Evolutionary conservation across 495 filamentous ascomycete genomes (phyloP).

Genomic region (Penicillium soppii): DNA sequence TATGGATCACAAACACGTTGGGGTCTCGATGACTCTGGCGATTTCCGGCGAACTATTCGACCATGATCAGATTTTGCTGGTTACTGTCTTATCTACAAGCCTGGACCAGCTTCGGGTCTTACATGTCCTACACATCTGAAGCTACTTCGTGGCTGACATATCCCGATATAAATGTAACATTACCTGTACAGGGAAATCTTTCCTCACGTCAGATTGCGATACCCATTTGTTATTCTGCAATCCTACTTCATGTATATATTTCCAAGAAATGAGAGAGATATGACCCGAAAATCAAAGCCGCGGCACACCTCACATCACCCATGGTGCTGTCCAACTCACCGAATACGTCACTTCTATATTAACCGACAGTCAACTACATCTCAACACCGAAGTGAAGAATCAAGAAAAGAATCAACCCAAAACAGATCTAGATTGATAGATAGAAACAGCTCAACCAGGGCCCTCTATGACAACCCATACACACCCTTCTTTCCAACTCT

Average conservation of each 20-base stretch:
- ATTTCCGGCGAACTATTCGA: too few relatives aligned
- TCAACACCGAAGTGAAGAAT: too few relatives aligned
- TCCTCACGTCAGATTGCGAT: constrained; percentile 4
- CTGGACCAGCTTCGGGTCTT: too few relatives aligned
- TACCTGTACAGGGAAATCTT: constrained; percentile 10
- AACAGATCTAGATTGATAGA: background rate
- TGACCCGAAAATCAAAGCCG: background rate
- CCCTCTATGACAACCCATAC: constrained; percentile 8
- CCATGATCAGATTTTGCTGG: background rate
- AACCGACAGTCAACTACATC: too few relatives aligned
- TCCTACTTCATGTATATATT: constrained; percentile 10
- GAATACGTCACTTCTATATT: too few relatives aligned
- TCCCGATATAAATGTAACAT: constrained; percentile 1
- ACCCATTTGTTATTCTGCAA: background rate
- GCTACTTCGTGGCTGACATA: background rate
- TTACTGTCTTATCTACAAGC: too few relatives aligned
- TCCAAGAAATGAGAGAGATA: background rate
- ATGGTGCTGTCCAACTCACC: too few relatives aligned
- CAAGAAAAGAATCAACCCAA: background rate
- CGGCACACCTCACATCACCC: background rate
- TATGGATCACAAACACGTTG: too few relatives aligned
- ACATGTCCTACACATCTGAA: background rate
- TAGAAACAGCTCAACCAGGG: constrained; percentile 2
- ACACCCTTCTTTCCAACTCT: constrained; percentile 27
- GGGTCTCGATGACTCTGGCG: too few relatives aligned